Conservation (phyloP, 2,329 filamentous ascomycete genomes). For the Phyllosticta citriasiana region DNA sequence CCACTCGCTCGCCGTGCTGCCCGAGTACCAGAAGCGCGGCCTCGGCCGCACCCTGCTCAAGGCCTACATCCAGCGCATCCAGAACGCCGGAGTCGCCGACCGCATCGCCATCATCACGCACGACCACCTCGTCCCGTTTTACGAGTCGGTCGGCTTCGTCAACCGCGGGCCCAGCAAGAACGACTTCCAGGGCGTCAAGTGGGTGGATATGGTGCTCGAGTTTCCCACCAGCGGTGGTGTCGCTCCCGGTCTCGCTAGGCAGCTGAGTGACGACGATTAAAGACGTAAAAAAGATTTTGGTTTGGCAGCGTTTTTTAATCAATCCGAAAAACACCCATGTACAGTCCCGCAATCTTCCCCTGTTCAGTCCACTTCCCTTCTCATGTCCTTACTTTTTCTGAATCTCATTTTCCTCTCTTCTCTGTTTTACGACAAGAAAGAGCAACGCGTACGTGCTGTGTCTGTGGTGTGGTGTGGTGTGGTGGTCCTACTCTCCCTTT, state of each 20-base stretch:
- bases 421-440: too few species aligned
- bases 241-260: not conserved
- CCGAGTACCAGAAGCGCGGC: constrained; percentile 62
- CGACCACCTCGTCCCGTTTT: constrained; percentile 63
- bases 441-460: too few species aligned
- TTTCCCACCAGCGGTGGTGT: not conserved
- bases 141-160: constrained; percentile 64
- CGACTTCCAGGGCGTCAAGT: constrained; percentile 67
- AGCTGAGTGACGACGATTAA: not conserved
- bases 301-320: too few species aligned
- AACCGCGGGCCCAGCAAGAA: constrained; percentile 59
- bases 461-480: too few species aligned
- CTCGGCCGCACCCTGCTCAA: constrained; percentile 65
- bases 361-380: too few species aligned
- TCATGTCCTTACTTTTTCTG: too few species aligned
- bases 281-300: not conserved
- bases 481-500: too few species aligned
- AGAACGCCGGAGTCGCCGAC: constrained; percentile 58
- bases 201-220: constrained; percentile 64
- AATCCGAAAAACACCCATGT: too few species aligned
- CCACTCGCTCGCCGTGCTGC: constrained; percentile 73
- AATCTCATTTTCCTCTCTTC: too few species aligned
- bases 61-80: constrained; percentile 68
- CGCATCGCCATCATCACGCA: constrained; percentile 68
- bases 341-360: too few species aligned